Evolutionary conservation across 169 alveolate species (phyloP).

Genomic region (Eimeria brunetti): DNA sequence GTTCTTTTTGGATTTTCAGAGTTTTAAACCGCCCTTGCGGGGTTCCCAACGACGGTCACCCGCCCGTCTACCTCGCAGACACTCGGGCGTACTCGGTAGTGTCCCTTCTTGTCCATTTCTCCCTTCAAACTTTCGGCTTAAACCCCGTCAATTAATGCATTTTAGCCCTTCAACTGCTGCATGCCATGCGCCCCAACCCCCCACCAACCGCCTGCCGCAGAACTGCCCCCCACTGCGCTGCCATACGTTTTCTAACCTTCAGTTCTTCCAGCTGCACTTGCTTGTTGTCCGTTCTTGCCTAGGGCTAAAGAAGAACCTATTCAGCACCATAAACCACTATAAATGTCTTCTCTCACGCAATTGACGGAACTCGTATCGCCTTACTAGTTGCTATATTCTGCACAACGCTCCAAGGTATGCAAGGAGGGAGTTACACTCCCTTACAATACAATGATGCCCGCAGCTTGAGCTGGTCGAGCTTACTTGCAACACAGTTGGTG

Average conservation of each 20-base stretch:
- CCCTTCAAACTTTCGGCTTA: not conserved
- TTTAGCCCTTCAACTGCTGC: not conserved
- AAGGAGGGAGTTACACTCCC: not conserved
- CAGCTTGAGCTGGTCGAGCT: not conserved
- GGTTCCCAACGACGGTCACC: constrained; percentile 36
- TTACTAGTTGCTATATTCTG: not conserved
- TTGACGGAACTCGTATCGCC: not conserved
- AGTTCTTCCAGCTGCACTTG: not conserved
- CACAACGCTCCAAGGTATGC: not conserved
- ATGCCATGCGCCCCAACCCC: not conserved
- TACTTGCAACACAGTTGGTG: not conserved
- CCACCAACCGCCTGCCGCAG: not conserved
- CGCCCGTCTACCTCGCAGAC: constrained; percentile 36
- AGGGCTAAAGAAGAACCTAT: not conserved
- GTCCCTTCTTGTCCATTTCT: not conserved
- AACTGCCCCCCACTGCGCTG: not conserved
- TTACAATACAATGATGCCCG: not conserved
- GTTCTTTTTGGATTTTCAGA: not conserved
- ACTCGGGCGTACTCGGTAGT: constrained; percentile 5
- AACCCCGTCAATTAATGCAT: not conserved
- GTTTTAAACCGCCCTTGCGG: not conserved
- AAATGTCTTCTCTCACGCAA: not conserved
- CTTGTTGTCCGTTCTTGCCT: not conserved
- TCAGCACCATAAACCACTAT: not conserved
- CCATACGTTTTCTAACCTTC: not conserved